These are phyloP conservation scores for Termitomyces sp. DNA, from an alignment of 768 basidiomycete species.

Conservation along the genomic window DNA sequence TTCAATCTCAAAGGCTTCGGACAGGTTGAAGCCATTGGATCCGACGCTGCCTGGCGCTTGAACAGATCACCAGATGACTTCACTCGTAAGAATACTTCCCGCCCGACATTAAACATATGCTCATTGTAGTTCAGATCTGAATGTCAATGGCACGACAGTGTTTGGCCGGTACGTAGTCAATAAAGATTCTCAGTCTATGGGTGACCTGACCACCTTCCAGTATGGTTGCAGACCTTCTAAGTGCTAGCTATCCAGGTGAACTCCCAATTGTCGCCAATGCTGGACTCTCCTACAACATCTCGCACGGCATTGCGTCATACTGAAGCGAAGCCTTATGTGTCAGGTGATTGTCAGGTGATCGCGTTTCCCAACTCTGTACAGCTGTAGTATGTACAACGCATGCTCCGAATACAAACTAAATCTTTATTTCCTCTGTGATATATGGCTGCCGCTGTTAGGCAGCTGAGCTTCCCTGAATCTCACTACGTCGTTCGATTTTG, in stretches of 20 bases:
- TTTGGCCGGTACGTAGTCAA: not conserved
- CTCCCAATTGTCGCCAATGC: constrained; percentile 35
- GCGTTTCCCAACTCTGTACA: not conserved
- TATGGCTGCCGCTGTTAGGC: not conserved
- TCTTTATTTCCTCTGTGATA: not conserved
- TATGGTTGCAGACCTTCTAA: constrained; percentile 37
- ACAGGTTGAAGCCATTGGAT: constrained; percentile 35
- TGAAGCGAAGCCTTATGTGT: constrained; percentile 12
- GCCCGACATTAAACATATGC: not conserved
- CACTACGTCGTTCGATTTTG: not conserved
- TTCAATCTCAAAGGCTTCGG: constrained; percentile 8
- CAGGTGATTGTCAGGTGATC: not conserved
- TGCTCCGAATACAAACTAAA: not conserved
- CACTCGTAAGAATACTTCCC: constrained; percentile 24
- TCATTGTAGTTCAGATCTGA: not conserved
- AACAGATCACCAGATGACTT: constrained; percentile 36
- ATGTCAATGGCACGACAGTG: not conserved
- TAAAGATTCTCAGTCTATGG: too few species aligned
- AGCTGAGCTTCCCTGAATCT: not conserved
- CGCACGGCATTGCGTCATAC: constrained; percentile 35
- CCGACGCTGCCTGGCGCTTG: constrained; percentile 33
- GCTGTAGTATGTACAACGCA: not conserved
- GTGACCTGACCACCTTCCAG: not conserved
- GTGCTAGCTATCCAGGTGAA: constrained; percentile 28
- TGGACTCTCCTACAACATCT: constrained; percentile 31